Evolutionary conservation across 2,329 filamentous ascomycete genomes (phyloP), one percentile per base, ranked within the genome.

Genomic region (Hymenoscyphus fraxineus): DNA sequence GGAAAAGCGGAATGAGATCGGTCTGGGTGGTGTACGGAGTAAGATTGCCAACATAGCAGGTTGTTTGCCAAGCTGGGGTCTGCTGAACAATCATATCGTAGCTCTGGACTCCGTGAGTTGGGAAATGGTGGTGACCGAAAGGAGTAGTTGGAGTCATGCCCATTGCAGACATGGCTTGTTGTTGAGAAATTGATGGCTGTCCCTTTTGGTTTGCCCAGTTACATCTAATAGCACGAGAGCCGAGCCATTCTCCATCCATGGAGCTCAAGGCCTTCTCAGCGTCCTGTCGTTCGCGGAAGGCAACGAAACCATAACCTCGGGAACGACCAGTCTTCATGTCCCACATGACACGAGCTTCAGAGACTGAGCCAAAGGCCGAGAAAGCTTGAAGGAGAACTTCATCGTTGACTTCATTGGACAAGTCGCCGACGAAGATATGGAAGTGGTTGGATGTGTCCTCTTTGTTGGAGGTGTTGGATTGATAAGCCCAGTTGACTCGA

Each of bases 201-300:
- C 95, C 95, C 83, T 99, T 99, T 77, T 99, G 95, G 81, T 99
- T 99, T 66, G 95, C 95, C 95, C 95, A 99, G 83, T 99, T 99
- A 85, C 94, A 98, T 72, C 95, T 93, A 76, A 99, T 99, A 51
- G 95, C 95, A 69, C 95, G 91, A 73, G 95, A 98, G 62, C 95
- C 95, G 60, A 99, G 88, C 95, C 95, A 99, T 81, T 99, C 95
- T 68, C 95, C 95, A 75, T 99, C 95, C 95, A 99, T 99, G 68
- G 93, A 93, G 80, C 90, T 96, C 74, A 99, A 80, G 1, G 95
- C 94, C 80, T 97, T 97, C 78, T 99, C 95, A 35, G 95, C 95
- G 74, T 99, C 95, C 41, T 86, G 81, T 68, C 94, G 92, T 68
- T 99, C 95, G 68, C 94, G 91, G 85, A 96, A 99, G 59, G 95